Conservation (phyloP, 441 rosid genomes). For the Metrosideros polymorpha region DNA sequence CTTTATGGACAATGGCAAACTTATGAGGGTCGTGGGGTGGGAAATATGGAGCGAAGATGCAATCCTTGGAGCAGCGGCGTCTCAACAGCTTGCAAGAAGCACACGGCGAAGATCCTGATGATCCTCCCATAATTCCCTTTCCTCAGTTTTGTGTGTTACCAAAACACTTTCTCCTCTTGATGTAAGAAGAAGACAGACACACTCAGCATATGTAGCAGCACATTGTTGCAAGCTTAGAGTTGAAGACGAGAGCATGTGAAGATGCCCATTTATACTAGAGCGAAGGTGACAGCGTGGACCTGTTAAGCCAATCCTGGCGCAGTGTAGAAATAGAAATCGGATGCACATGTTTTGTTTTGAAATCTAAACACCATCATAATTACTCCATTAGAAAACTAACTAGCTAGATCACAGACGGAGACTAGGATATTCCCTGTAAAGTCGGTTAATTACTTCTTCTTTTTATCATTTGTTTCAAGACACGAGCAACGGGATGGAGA, state of each 20-base stretch:
- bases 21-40: conserved; percentile 87
- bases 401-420: neutral
- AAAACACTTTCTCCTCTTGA: neutral
- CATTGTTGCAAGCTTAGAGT: conserved; percentile 9
- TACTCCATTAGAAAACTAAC: neutral
- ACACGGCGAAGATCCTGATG: conserved; percentile 64
- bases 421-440: neutral
- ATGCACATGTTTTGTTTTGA: conserved; percentile 35
- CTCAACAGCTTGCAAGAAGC: conserved; percentile 88
- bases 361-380: neutral
- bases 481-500: neutral
- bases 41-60: conserved; percentile 91
- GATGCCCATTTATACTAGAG: conserved; percentile 42
- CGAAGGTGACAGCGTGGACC: neutral
- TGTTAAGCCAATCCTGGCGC: neutral
- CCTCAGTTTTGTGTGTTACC: neutral
- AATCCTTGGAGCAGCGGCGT: conserved; percentile 82
- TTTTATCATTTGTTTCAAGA: rapidly evolving
- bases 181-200: neutral
- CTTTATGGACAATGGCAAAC: conserved; percentile 89
- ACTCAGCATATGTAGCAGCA: neutral
- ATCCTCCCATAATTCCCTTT: neutral
- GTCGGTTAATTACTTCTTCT: neutral
- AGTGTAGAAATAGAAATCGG: conserved; percentile 19
- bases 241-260: conserved; percentile 19